These are phyloP conservation scores for Sporothrix brasiliensis DNA, from an alignment of 2,329 filamentous ascomycete species.

Conservation along the genomic window DNA sequence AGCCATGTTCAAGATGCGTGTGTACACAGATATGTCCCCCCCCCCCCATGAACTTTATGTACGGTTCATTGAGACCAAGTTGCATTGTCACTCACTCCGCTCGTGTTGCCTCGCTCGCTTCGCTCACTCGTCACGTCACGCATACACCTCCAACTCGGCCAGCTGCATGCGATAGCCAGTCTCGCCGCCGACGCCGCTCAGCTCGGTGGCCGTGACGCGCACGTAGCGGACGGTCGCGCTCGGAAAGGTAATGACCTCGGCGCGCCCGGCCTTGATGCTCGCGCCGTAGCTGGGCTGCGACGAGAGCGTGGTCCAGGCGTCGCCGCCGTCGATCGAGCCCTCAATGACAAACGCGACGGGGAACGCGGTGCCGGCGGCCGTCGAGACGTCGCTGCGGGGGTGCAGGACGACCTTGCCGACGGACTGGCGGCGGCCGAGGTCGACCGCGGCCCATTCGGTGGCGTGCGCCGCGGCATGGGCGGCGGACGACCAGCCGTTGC, in stretches of 20 bases:
- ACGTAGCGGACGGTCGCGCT: neutral
- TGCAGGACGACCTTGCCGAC: slow-evolving; percentile 20
- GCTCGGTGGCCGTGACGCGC: slow-evolving; percentile 8
- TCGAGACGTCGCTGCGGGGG: slow-evolving; percentile 12
- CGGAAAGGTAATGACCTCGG: slow-evolving; percentile 12
- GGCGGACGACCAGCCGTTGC: slow-evolving; percentile 3
- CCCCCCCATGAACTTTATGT: no score
- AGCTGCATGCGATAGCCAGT: slow-evolving; percentile 12
- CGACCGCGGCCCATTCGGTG: slow-evolving; percentile 15
- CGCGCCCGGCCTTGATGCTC: slow-evolving; percentile 20
- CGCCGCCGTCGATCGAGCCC: neutral
- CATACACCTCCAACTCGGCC: slow-evolving; percentile 12
- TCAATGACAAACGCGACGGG: slow-evolving; percentile 1
- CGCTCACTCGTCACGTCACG: neutral
- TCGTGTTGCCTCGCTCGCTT: neutral
- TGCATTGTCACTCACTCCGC: neutral
- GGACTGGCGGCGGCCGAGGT: slow-evolving; percentile 11
- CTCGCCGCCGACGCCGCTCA: slow-evolving; percentile 14
- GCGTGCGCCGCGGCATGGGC: neutral
- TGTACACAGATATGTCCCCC: no score
- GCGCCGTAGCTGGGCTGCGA: slow-evolving; percentile 22
- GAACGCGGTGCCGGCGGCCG: slow-evolving; percentile 7
- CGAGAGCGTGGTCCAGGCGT: slow-evolving; percentile 10
- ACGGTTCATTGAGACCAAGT: neutral
- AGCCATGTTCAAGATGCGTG: no score